phyloP scores from a whole-genome alignment of 2,329 filamentous ascomycete species.

The Trichothecium roseum region DNA sequence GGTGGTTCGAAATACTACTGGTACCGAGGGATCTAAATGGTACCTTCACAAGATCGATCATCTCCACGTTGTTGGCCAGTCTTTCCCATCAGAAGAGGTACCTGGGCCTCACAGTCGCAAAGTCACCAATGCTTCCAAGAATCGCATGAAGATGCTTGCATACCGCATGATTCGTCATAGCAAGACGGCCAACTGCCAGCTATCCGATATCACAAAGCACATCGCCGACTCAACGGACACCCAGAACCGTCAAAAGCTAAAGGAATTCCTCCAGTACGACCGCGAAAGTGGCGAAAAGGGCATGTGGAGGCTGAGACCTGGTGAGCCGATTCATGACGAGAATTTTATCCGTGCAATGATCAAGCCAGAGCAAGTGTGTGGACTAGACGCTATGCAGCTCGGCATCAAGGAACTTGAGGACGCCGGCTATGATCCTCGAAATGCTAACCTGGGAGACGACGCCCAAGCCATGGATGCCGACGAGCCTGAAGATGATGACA shows the following conservation, averaged over 20 bases:
- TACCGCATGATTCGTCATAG: conserved; percentile 80
- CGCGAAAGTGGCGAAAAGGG: conserved; percentile 64
- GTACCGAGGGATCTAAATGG: conserved; percentile 66
- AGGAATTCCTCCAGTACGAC: conserved; percentile 89
- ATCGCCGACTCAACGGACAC: conserved; percentile 89
- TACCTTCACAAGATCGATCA: conserved; percentile 86
- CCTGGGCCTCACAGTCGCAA: conserved; percentile 89
- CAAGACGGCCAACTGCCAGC: conserved; percentile 55
- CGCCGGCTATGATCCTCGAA: conserved; percentile 68
- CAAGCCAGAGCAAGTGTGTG: conserved; percentile 87
- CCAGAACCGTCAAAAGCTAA: conserved; percentile 92
- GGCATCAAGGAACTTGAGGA: conserved; percentile 85
- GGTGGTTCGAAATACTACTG: conserved; percentile 71
- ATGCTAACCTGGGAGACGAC: conserved; percentile 52
- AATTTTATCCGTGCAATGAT: conserved; percentile 77
- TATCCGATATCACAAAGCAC: conserved; percentile 83
- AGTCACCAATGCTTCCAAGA: conserved; percentile 95
- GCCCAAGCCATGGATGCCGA: conserved; percentile 53
- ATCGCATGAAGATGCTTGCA: conserved; percentile 89
- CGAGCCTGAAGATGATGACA: conserved; percentile 41
- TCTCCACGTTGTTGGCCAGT: conserved; percentile 82
- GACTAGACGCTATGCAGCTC: conserved; percentile 94
- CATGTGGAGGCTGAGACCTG: conserved; percentile 65
- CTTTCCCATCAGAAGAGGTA: conserved; percentile 84
- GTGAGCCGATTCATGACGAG: conserved; percentile 70